phyloP scores from a whole-genome alignment of 257 asterid genomes.

The Solanum lycopersicoides region DNA sequence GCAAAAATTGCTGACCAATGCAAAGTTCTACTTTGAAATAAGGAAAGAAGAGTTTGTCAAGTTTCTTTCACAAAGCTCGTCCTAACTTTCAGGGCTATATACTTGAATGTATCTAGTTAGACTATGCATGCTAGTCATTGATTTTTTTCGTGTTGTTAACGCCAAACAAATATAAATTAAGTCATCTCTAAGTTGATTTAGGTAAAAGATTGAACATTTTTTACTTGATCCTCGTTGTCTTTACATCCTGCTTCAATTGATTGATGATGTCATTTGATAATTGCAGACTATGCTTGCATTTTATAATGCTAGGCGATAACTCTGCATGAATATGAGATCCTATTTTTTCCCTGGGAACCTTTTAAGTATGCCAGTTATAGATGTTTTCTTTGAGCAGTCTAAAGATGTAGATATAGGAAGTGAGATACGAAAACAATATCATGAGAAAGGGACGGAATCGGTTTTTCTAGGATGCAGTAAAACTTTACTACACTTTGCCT shows the following conservation, averaged over 20 bases:
- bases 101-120: background rate
- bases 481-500: background rate
- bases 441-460: background rate
- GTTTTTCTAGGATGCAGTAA: background rate
- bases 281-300: background rate
- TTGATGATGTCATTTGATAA: background rate
- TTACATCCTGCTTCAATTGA: background rate
- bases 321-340: background rate
- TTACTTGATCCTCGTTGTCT: background rate
- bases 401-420: background rate
- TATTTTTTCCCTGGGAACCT: background rate
- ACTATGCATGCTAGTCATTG: background rate
- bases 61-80: constrained; percentile 40
- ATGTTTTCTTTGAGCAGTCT: background rate
- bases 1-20: constrained; percentile 30
- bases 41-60: constrained; percentile 55
- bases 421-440: background rate
- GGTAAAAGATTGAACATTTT: background rate
- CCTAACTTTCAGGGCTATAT: constrained; percentile 42
- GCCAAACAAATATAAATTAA: background rate
- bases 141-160: no score
- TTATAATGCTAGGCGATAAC: background rate
- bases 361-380: background rate
- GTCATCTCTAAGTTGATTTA: background rate
- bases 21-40: constrained; percentile 36